These are phyloP conservation scores for Raphanus raphanistrum DNA, from an alignment of 345 rosid genomes.

Conservation along the genomic window DNA sequence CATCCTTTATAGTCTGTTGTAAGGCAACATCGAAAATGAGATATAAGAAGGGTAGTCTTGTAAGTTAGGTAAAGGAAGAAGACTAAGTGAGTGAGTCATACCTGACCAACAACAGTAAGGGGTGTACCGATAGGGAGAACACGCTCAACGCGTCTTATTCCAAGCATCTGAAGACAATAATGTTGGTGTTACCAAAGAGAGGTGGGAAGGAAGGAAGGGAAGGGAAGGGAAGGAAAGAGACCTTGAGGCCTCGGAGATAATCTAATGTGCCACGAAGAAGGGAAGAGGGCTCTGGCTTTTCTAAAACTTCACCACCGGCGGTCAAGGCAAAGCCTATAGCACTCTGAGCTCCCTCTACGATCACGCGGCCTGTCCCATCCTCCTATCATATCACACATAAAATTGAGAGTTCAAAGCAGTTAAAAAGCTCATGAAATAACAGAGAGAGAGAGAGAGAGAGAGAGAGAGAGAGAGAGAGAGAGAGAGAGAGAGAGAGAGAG, in stretches of 20 bases:
- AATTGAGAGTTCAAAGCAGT: background rate
- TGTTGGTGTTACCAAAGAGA: background rate
- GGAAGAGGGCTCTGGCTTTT: constrained; percentile 66
- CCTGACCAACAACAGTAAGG: constrained; percentile 92
- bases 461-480: too few relatives aligned
- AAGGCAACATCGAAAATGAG: constrained; percentile 24
- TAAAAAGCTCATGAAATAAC: too few relatives aligned
- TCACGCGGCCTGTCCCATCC: constrained; percentile 72
- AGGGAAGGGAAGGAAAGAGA: background rate
- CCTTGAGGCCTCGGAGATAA: constrained; percentile 87
- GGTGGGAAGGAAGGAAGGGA: background rate
- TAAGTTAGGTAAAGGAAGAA: background rate
- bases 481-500: too few relatives aligned
- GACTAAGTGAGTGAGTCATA: constrained; percentile 13
- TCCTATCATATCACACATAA: constrained; percentile 43
- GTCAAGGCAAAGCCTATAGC: constrained; percentile 69
- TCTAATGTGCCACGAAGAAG: constrained; percentile 67
- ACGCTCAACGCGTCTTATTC: constrained; percentile 73
- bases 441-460: too few relatives aligned
- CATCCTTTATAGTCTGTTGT: constrained; percentile 76
- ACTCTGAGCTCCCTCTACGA: constrained; percentile 65
- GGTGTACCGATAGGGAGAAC: constrained; percentile 72
- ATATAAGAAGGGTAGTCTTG: background rate
- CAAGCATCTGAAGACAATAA: constrained; percentile 71
- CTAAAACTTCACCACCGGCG: constrained; percentile 76